Conservation (phyloP, 116 monocot genomes). For the Phalaenopsis hybrid region DNA sequence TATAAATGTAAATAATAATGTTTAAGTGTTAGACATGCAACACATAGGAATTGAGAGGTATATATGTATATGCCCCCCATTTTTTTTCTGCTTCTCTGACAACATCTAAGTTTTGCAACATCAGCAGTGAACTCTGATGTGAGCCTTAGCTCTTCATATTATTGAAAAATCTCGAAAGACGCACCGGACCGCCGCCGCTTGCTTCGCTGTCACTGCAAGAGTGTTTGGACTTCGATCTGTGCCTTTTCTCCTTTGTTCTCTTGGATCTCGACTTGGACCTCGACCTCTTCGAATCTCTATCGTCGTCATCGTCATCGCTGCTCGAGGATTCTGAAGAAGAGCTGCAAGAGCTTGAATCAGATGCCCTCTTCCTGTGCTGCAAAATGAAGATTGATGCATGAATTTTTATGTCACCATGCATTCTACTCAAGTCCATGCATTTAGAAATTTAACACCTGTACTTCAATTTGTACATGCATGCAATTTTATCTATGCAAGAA, state of each 20-base stretch:
- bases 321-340: conserved; percentile 52
- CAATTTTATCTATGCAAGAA: too few species aligned
- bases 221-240: conserved; percentile 31
- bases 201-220: conserved; percentile 25
- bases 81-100: too few species aligned
- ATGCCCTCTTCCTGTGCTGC: conserved; percentile 40
- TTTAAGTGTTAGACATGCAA: too few species aligned
- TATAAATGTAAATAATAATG: too few species aligned
- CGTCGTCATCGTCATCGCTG: conserved; percentile 42
- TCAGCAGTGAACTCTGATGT: too few species aligned
- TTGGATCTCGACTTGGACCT: conserved; percentile 31
- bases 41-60: too few species aligned
- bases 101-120: too few species aligned
- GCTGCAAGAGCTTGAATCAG: conserved; percentile 48
- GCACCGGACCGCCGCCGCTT: conserved; percentile 36
- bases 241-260: conserved; percentile 32
- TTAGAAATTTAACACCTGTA: too few species aligned
- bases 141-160: conserved; percentile 36
- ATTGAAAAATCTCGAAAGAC: conserved; percentile 60
- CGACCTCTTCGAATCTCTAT: conserved; percentile 39
- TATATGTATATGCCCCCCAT: too few species aligned
- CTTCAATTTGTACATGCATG: too few species aligned
- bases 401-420: too few species aligned
- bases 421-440: too few species aligned
- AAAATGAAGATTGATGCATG: not conserved